These are phyloP conservation scores for Fonsecaea nubica DNA, from an alignment of 2,329 filamentous ascomycete genomes.

Conservation along the genomic window DNA sequence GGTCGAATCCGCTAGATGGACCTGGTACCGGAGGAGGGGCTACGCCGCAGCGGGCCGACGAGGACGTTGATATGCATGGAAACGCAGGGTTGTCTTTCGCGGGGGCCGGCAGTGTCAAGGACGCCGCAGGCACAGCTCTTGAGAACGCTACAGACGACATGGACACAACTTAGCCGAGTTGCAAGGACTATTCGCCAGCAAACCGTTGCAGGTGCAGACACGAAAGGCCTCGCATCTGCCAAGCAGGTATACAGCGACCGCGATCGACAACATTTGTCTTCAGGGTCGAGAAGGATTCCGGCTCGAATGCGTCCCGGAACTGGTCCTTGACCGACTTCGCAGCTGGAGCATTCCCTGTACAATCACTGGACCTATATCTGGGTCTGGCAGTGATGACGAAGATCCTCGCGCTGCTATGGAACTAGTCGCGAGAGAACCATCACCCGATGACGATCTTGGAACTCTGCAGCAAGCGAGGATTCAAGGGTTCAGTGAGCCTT, in stretches of 20 bases:
- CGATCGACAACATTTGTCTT: not conserved
- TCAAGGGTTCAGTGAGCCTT: not conserved
- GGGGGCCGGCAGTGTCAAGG: constrained; percentile 44
- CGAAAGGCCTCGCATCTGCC: not conserved
- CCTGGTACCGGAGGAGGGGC: constrained; percentile 41
- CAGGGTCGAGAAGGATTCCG: not conserved
- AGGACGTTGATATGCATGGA: constrained; percentile 66
- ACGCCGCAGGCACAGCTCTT: constrained; percentile 37
- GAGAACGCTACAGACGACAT: constrained; percentile 32
- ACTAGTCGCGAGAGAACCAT: not conserved
- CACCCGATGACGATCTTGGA: not conserved
- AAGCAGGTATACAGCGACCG: not conserved
- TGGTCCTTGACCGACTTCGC: not conserved
- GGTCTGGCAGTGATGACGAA: not conserved
- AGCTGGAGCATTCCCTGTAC: not conserved
- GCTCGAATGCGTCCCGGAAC: not conserved
- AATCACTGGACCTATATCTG: not conserved
- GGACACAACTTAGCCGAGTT: constrained; percentile 25
- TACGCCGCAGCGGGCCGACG: constrained; percentile 58
- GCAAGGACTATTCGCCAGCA: not conserved
- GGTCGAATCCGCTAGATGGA: constrained; percentile 39
- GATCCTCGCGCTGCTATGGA: not conserved
- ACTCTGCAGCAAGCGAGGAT: not conserved
- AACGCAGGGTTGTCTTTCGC: constrained; percentile 47
- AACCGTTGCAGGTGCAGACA: not conserved